Conservation (phyloP, 495 filamentous ascomycete genomes). For the Hyphodiscus hymeniophilus region DNA sequence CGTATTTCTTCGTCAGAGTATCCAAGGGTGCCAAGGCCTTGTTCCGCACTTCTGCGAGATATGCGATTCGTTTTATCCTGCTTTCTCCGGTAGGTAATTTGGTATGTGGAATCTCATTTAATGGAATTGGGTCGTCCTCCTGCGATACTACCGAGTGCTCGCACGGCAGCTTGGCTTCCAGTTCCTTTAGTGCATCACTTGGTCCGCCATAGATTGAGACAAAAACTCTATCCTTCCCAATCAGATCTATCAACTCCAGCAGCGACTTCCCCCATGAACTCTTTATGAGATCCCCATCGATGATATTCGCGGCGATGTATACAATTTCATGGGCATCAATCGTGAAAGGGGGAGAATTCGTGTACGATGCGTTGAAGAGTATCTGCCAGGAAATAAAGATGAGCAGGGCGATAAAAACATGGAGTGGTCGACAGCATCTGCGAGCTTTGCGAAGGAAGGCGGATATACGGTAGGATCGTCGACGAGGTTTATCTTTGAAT, state of each 20-base stretch:
- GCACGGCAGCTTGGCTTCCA: constrained; percentile 36
- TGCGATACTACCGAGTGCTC: constrained; percentile 42
- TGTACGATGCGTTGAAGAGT: constrained; percentile 14
- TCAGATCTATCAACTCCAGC: constrained; percentile 51
- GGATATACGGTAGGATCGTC: not conserved
- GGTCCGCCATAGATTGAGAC: constrained; percentile 57
- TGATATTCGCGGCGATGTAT: constrained; percentile 69
- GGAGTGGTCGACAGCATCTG: constrained; percentile 13
- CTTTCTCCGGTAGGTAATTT: constrained; percentile 49
- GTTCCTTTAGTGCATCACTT: constrained; percentile 29
- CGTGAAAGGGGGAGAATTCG: constrained; percentile 5
- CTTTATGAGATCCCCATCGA: constrained; percentile 52
- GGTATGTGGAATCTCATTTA: constrained; percentile 44
- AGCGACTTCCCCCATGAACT: constrained; percentile 62
- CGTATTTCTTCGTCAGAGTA: constrained; percentile 39
- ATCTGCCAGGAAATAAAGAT: constrained; percentile 10
- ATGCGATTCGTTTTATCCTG: constrained; percentile 63
- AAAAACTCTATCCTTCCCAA: constrained; percentile 48
- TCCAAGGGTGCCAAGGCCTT: constrained; percentile 57
- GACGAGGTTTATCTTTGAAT: constrained; percentile 23
- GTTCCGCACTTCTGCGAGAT: constrained; percentile 71
- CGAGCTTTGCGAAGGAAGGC: constrained; percentile 5
- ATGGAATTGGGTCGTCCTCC: constrained; percentile 37
- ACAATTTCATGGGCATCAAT: constrained; percentile 51
- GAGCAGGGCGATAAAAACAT: constrained; percentile 8